Evolutionary conservation across 2,329 filamentous ascomycete genomes (phyloP), one percentile per base, ranked within the genome.

Genomic region (Xylaria sp.): DNA sequence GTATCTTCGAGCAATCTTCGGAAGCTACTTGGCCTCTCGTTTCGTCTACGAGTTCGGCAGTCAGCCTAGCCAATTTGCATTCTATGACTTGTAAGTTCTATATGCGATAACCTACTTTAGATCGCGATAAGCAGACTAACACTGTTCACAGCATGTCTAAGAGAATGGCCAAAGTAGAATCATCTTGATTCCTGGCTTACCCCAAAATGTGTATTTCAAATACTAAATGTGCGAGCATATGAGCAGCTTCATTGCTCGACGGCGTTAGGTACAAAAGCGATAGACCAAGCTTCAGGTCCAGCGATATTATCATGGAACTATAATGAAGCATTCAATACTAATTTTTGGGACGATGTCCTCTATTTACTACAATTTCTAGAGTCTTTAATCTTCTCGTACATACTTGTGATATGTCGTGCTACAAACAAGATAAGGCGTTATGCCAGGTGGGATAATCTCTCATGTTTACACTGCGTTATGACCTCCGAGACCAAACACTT

Each of bases 41-140:
- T 99, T 99, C 80, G 94, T 99, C 49, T 99, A 99, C 81, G 90
- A 97, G 80, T 96, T 95, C 80, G 96, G 96, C 77, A 94, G 94
- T 79, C 91, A 89, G 74, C 94, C 96, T 5, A 96, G 92, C 84
- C 95, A 98, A 78, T 98, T 99, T 84, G 94, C 95, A 48, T 99
- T 99, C 86, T 99, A 97, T 82, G 94, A 97, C 80, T 99, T 98
- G 92, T 94, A 84, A 89, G 92, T 91, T 69, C 31, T 23, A 36
- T 41, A 4, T 13, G 5, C 41, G 28, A 43, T 57, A 1, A 28
- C 12, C 23, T 13, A 13, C 13, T 57, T 46, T 8, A n/a, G 41
- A 58, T 61, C 7, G 31, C 31, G 13, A n/a, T 31, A 41, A 25
- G 3, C 13, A 62, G 61, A 41, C 80, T 84, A 80, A 84, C 75